Evolutionary conservation across 1,284 basidiomycete genomes (phyloP).

Genomic region (Leccinum subrobustum): DNA sequence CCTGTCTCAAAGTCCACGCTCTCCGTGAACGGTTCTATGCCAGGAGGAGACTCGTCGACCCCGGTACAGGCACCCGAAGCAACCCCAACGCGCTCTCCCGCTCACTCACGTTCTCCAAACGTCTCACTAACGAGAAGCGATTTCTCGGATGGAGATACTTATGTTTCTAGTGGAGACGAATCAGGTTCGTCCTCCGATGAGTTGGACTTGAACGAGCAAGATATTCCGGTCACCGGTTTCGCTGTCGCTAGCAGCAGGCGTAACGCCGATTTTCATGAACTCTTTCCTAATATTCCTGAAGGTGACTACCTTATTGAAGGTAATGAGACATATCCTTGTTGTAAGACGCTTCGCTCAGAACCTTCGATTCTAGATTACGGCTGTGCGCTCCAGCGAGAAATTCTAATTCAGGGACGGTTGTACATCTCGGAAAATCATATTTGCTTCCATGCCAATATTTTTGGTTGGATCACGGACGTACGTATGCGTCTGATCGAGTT

Average conservation of each 20-base stretch:
- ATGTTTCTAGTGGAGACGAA: constrained; percentile 29
- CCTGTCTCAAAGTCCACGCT: constrained; percentile 19
- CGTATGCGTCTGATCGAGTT: constrained; percentile 32
- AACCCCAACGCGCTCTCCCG: constrained; percentile 9
- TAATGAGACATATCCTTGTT: constrained; percentile 36
- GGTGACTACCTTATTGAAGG: constrained; percentile 99
- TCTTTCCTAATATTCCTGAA: constrained; percentile 88
- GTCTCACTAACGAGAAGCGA: constrained; percentile 22
- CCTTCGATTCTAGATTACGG: constrained; percentile 78
- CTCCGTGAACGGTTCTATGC: constrained; percentile 18
- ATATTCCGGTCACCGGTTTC: constrained; percentile 88
- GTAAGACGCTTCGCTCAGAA: constrained; percentile 2
- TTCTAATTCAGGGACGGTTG: constrained; percentile 92
- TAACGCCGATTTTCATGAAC: constrained; percentile 93
- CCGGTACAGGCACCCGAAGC: constrained; percentile 1
- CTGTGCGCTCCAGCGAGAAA: constrained; percentile 94
- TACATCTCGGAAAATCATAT: constrained; percentile 99
- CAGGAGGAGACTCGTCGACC: not conserved
- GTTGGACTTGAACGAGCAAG: constrained; percentile 60
- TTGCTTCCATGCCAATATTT: constrained; percentile 98
- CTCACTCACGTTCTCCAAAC: constrained; percentile 19
- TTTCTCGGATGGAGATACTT: constrained; percentile 30
- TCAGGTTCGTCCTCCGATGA: constrained; percentile 42
- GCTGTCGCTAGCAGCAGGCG: constrained; percentile 95
- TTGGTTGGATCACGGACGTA: constrained; percentile 98